Base-by-base conservation (phyloP, 1,139 yeast species). In the Pichia sp. region DNA sequence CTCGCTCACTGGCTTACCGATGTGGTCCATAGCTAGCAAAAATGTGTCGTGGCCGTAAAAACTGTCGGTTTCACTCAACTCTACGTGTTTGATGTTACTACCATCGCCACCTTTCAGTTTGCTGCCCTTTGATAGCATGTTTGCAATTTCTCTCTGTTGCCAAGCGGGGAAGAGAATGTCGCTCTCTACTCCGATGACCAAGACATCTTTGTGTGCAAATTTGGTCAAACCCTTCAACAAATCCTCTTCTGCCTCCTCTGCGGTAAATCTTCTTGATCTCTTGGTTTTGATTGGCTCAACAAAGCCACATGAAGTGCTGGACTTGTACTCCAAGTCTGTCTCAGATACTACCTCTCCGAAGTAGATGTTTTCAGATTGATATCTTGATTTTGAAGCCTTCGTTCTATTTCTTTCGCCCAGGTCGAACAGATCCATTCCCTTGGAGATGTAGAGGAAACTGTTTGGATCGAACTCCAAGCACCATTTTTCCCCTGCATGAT, bases 391-490 rank as follows among this genome's bases (percentile, higher is more conserved):
- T 1, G 58, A 51, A 6, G 89, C 84, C 52, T 71, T 72, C 1
- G 64, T 55, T 58, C 84, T 73, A 59, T 79, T 78, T 10, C 66
- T 64, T 3, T 61, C 60, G n/a, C 96, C 87, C 64, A 91, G 73
- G 67, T 91, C 97, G 70, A 92, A 92, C 65, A 91, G 73, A 68
- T 91, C 98, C 98, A 92, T 91, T 0, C 97, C 96, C 69, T 92
- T 91, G 60, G 92, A 87, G 14, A 91, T 83, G 67, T 91, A 91
- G 49, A 91, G 75, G 63, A 91, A 78, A 3, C 97, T 89, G 67
- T 92, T 91, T 41, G 98, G 89, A 69, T 92, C 98, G 68, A 88
- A 91, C 67, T 91, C 95, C 58, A 88, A 71, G 60, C 96, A 89
- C 74, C 91, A 91, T 74, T 91, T 92, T 67, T 89, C 96, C 4